These are phyloP conservation scores for Micractinium conductrix DNA, from an alignment of 139 green algal genomes.

Conservation along the genomic window DNA sequence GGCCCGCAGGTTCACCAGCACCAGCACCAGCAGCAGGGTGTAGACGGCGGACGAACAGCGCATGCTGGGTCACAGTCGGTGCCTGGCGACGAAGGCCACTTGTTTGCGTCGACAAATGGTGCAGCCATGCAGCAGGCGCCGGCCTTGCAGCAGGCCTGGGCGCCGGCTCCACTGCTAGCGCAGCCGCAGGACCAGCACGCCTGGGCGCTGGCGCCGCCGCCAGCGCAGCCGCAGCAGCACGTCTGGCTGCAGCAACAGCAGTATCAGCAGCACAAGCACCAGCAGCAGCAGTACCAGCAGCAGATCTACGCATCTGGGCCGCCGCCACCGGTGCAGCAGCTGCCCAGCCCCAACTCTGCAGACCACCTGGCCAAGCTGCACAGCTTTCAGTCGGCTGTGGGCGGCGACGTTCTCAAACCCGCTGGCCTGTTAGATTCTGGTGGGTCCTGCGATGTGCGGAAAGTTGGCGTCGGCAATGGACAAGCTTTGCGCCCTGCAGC, in stretches of 20 bases:
- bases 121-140: no score
- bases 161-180: no score
- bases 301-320: neutral
- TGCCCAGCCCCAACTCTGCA: neutral
- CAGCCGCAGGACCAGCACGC: no score
- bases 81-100: no score
- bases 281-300: neutral
- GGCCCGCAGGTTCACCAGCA: neutral
- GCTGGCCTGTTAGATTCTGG: neutral
- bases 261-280: neutral
- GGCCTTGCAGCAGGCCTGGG: no score
- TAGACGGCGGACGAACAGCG: no score
- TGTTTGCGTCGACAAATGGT: no score
- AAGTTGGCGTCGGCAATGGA: neutral
- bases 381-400: neutral
- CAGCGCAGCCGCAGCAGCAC: neutral
- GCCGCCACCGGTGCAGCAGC: neutral
- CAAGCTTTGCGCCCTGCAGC: no score
- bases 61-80: no score
- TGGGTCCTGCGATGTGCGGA: neutral
- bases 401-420: no score
- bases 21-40: no score
- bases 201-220: neutral
- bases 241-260: neutral
- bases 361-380: slow-evolving; percentile 3